Conservation (phyloP, 2,329 filamentous ascomycete genomes). For the Fusarium buxicola region DNA sequence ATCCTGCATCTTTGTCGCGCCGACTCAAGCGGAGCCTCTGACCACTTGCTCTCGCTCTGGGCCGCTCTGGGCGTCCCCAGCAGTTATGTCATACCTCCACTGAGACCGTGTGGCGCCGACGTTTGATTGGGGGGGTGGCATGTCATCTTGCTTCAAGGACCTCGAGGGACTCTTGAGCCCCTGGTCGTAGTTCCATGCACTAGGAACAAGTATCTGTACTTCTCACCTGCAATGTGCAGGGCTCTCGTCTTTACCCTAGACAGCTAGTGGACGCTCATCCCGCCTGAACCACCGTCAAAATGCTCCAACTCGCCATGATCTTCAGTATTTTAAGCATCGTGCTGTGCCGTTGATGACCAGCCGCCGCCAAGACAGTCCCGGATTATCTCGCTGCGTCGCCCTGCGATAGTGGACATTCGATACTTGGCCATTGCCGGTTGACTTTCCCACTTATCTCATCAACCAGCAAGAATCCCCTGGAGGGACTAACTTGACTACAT, state of each 20-base stretch:
- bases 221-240: constrained; percentile 23
- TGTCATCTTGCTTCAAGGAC: constrained; percentile 49
- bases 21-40: constrained; percentile 37
- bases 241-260: constrained; percentile 30
- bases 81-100: constrained; percentile 48
- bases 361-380: constrained; percentile 36
- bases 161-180: constrained; percentile 33
- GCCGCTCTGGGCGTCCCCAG: constrained; percentile 21
- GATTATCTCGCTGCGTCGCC: constrained; percentile 24
- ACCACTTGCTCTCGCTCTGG: constrained; percentile 27
- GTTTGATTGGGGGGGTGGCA: constrained; percentile 44
- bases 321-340: constrained; percentile 29
- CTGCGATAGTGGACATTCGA: constrained; percentile 13
- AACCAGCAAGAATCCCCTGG: constrained; percentile 12
- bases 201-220: constrained; percentile 37
- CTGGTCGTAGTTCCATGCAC: constrained; percentile 37
- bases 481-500: constrained; percentile 12
- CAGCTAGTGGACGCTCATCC: constrained; percentile 37
- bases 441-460: constrained; percentile 20
- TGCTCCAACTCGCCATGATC: constrained; percentile 42
- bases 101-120: constrained; percentile 21
- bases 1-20: constrained; percentile 33
- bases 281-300: constrained; percentile 39
- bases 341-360: constrained; percentile 13
- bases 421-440: constrained; percentile 10